Conservation (phyloP, 352 stramenopile genomes). For the Phytophthora tubulina region DNA sequence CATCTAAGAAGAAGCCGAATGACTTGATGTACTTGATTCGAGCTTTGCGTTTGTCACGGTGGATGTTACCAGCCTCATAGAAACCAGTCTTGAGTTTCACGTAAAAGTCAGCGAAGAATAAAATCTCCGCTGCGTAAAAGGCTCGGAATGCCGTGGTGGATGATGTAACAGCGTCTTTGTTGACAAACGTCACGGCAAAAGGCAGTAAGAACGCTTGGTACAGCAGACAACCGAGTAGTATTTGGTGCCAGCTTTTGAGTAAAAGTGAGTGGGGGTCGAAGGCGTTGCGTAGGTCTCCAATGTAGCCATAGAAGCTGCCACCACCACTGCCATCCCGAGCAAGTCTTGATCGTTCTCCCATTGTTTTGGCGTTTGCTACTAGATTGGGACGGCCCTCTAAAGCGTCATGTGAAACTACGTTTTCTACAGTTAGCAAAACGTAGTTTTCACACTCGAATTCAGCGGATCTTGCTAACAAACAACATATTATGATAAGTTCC, state of each 20-base stretch:
- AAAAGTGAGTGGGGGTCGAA: conserved; percentile 60
- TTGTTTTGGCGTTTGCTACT: background rate
- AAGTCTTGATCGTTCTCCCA: too few species aligned
- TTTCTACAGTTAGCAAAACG: too few species aligned
- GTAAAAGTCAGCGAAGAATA: conserved; percentile 65
- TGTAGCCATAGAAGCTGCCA: conserved; percentile 27
- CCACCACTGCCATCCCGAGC: conserved; percentile 1
- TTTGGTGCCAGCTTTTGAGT: conserved; percentile 60
- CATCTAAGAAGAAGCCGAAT: conserved; percentile 52
- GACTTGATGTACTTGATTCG: conserved; percentile 55
- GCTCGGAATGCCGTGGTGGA: conserved; percentile 19
- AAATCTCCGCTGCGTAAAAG: conserved; percentile 53
- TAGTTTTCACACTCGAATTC: too few species aligned
- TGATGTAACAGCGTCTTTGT: background rate
- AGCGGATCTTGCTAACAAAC: too few species aligned
- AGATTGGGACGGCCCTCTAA: background rate
- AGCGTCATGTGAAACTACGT: too few species aligned
- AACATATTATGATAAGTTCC: too few species aligned
- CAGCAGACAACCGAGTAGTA: conserved; percentile 55
- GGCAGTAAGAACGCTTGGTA: conserved; percentile 64
- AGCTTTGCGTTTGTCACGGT: conserved; percentile 5
- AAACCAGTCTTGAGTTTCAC: conserved; percentile 67
- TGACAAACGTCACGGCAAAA: conserved; percentile 61
- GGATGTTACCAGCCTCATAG: conserved; percentile 53
- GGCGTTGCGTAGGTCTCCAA: conserved; percentile 48